Evolutionary conservation across 2,329 filamentous ascomycete genomes (phyloP).

Genomic region (Exserohilum rostratum): DNA sequence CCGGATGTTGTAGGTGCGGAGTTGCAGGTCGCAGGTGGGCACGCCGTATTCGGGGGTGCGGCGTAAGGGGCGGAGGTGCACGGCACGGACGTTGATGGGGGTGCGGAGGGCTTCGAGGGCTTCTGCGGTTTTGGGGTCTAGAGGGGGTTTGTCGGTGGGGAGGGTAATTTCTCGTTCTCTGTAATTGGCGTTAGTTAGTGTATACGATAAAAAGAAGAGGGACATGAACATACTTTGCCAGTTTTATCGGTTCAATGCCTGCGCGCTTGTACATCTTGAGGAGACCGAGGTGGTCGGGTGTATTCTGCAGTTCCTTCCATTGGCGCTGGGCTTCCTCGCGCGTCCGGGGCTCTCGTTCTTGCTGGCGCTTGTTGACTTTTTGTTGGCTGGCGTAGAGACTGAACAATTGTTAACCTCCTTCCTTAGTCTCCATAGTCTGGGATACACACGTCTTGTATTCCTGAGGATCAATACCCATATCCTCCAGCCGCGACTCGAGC

Average conservation of each 20-base stretch:
- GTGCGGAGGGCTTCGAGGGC: constrained; percentile 41
- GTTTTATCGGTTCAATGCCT: constrained; percentile 43
- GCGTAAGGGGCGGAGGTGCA: constrained; percentile 84
- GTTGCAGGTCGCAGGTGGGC: constrained; percentile 86
- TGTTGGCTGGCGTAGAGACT: constrained; percentile 37
- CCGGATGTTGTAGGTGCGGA: constrained; percentile 87
- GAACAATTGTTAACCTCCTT: constrained; percentile 16
- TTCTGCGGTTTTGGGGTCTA: constrained; percentile 38
- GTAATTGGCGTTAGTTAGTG: background rate
- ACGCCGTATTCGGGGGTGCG: constrained; percentile 76
- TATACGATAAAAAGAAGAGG: background rate
- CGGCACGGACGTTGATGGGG: constrained; percentile 80
- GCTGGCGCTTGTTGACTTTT: constrained; percentile 24
- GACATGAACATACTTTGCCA: constrained; percentile 39
- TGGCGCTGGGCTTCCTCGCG: constrained; percentile 35
- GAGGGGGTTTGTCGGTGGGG: constrained; percentile 36
- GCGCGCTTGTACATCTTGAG: constrained; percentile 41
- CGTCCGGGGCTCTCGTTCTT: constrained; percentile 36
- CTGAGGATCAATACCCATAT: constrained; percentile 34
- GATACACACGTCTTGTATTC: constrained; percentile 38
- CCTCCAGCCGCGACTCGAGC: constrained; percentile 34
- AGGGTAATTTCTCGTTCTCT: constrained; percentile 41
- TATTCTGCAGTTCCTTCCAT: constrained; percentile 40
- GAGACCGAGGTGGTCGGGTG: constrained; percentile 39
- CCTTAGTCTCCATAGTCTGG: too few species aligned